Evolutionary conservation across 2,329 filamentous ascomycete genomes (phyloP), one percentile per base, ranked within the genome.

Genomic region (Cladosporium sp.): DNA sequence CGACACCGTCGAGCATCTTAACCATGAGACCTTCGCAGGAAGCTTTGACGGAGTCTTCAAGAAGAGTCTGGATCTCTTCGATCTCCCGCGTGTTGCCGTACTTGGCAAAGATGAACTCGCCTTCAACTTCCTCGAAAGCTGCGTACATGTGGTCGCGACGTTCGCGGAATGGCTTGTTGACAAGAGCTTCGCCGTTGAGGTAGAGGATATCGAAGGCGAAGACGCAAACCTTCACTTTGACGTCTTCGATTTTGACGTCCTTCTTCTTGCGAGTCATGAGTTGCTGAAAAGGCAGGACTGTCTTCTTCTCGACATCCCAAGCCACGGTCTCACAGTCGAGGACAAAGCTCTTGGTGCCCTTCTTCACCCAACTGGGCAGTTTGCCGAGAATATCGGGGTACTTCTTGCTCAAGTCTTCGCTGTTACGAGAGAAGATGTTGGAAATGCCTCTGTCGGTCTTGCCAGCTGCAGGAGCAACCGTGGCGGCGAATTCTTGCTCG

Each of bases 11-110:
- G 52, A 98, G 73, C 93, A 98, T 98, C 75, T 98, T 98, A 12
- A 98, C 93, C 93, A 98, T 98, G 47, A 98, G 76, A 9, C 93
- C 93, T 73, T 98, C 93, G 64, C 93, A 98, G 0, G 89, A 94
- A 2, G 91, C 88, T 69, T 95, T 95, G 56, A 98, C 86, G 61
- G 88, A 93, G 52, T 97, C 92, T 62, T 98, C 93, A 2, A 98
- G 78, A 61, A 98, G 86, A 1, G 77, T 78, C 64, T 97, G 92
- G 49, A 98, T 98, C 62, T 95, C 88, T 47, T 97, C 92, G 3
- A 98, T 77, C 58, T 96, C 88, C 61, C 85, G 87, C 9, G 88
- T 88, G 63, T 98, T 78, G 73, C 90, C 93, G 60, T 79, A 84
- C 29, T 89, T 90, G 8, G 93, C 93, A 58, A 95, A 93, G 0